A percentile compares a stretch with the other conserved stretches of the same genome.
phyloP scores from a whole-genome alignment of 148 eudicot genomes.

The Polygonum maritimum region DNA sequence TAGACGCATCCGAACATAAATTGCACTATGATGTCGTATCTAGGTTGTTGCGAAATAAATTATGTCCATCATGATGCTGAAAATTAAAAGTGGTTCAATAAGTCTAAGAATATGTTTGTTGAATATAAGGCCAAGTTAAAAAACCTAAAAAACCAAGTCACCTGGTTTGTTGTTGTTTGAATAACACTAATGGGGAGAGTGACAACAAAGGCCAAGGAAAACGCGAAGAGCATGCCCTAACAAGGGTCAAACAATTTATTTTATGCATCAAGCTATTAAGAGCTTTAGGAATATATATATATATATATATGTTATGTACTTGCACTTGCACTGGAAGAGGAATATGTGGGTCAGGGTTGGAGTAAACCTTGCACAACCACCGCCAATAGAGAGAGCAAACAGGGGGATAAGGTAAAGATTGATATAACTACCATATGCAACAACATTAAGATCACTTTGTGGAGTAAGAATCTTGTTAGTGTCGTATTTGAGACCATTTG shows the following conservation, averaged over 20 bases:
- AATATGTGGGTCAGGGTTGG: constrained; percentile 92
- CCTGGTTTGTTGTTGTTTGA: constrained; percentile 99
- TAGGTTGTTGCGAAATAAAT: constrained; percentile 76
- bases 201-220: too few relatives aligned
- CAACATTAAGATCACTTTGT: constrained; percentile 46
- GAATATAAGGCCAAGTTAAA: too few relatives aligned
- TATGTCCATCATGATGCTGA: neutral
- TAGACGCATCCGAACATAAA: constrained; percentile 82
- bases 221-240: neutral
- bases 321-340: constrained; percentile 90
- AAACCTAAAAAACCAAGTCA: constrained; percentile 1
- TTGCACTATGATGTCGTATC: constrained; percentile 95
- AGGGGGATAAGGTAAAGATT: constrained; percentile 92
- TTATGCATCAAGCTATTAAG: neutral
- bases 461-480: constrained; percentile 36
- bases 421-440: constrained; percentile 72
- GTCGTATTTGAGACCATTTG: constrained; percentile 69
- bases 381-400: constrained; percentile 94
- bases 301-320: constrained; percentile 27
- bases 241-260: neutral
- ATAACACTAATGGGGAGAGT: constrained; percentile 44
- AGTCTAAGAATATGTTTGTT: too few relatives aligned
- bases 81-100: neutral
- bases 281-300: neutral
- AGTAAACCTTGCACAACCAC: constrained; percentile 86